phyloP scores from a whole-genome alignment of 2,329 filamentous ascomycete genomes.

The Ophiostoma ulmi region DNA sequence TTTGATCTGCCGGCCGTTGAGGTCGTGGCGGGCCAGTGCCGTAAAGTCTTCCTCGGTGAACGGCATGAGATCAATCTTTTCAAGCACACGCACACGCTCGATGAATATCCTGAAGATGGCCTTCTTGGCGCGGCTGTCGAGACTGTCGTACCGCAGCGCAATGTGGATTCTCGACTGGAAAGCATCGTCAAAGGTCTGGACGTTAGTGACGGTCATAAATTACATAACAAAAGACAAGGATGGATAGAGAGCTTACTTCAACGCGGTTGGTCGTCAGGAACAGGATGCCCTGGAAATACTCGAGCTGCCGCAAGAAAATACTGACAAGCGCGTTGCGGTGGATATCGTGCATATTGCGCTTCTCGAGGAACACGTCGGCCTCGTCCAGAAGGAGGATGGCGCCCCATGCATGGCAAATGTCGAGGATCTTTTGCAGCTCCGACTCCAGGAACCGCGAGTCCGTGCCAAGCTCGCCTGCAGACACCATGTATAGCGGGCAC shows the following conservation, averaged over 20 bases:
- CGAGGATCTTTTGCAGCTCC: constrained; percentile 45
- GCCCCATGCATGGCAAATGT: constrained; percentile 47
- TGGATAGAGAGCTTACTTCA: constrained; percentile 41
- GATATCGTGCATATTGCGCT: constrained; percentile 43
- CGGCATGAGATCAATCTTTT: constrained; percentile 54
- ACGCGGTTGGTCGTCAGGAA: constrained; percentile 88
- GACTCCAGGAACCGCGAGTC: constrained; percentile 41
- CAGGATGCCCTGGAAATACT: constrained; percentile 88
- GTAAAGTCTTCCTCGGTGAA: constrained; percentile 66
- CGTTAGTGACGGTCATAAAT: neutral
- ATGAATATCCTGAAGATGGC: constrained; percentile 83
- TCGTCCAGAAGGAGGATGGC: constrained; percentile 50
- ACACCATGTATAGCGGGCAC: constrained; percentile 51
- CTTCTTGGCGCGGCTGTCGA: constrained; percentile 66
- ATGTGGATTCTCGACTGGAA: constrained; percentile 87
- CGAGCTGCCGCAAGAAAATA: constrained; percentile 78
- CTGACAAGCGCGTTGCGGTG: constrained; percentile 51
- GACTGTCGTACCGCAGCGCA: constrained; percentile 71
- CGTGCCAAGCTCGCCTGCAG: constrained; percentile 46
- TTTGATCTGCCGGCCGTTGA: constrained; percentile 70
- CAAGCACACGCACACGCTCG: constrained; percentile 61
- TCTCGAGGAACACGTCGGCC: constrained; percentile 49
- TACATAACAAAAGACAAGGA: neutral
- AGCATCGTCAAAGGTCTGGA: constrained; percentile 69
- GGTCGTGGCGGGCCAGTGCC: constrained; percentile 59